These are phyloP conservation scores for Epichloe coenophiala DNA, from an alignment of 2,329 filamentous ascomycete genomes.

Conservation along the genomic window DNA sequence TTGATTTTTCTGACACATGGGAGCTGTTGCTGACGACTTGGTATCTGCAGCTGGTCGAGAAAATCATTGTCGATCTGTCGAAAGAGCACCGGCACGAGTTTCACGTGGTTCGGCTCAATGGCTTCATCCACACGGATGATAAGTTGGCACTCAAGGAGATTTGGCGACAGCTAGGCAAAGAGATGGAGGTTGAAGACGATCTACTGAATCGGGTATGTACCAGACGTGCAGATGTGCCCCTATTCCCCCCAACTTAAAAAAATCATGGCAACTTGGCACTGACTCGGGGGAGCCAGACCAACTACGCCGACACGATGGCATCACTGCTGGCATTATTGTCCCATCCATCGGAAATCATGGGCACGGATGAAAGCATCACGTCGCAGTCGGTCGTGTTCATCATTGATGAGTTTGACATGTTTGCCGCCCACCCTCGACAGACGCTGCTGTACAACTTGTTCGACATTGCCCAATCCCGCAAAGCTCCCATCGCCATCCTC, in stretches of 20 bases:
- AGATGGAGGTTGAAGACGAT: slow-evolving; percentile 84
- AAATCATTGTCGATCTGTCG: slow-evolving; percentile 57
- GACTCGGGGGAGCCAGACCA: slow-evolving; percentile 29
- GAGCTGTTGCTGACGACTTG: slow-evolving; percentile 9
- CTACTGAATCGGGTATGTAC: slow-evolving; percentile 35
- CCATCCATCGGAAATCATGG: slow-evolving; percentile 71
- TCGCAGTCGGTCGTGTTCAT: slow-evolving; percentile 87
- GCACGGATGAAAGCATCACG: slow-evolving; percentile 42
- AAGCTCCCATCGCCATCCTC: slow-evolving; percentile 89
- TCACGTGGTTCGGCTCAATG: slow-evolving; percentile 77
- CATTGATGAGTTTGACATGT: slow-evolving; percentile 93
- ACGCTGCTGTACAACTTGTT: slow-evolving; percentile 97
- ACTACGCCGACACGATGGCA: slow-evolving; percentile 87
- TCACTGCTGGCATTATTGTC: slow-evolving; percentile 81
- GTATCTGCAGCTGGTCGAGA: slow-evolving; percentile 54
- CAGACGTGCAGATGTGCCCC: not conserved
- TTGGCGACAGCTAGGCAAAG: slow-evolving; percentile 87
- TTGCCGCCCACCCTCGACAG: slow-evolving; percentile 85
- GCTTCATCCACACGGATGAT: slow-evolving; percentile 93
- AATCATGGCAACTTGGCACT: not conserved
- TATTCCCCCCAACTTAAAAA: not conserved
- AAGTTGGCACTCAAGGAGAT: slow-evolving; percentile 89
- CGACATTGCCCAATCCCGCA: slow-evolving; percentile 90
- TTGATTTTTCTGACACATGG: not conserved
- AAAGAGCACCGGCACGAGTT: slow-evolving; percentile 60